phyloP scores from a whole-genome alignment of 257 asterid genomes.

The Ajuga chamaepitys region DNA sequence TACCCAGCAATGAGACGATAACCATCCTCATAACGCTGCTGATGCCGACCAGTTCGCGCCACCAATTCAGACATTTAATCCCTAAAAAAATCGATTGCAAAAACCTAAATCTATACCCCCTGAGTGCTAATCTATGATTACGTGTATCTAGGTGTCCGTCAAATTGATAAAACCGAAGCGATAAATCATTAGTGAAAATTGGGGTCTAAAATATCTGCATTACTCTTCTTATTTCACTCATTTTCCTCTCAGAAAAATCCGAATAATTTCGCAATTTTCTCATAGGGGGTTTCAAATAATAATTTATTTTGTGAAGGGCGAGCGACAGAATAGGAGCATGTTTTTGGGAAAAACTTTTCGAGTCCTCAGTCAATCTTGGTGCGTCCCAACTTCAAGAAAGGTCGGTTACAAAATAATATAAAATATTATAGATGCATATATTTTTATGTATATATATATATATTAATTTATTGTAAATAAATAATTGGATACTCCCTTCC shows the following conservation, averaged over 20 bases:
- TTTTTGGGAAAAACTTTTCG: background rate
- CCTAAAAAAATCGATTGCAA: background rate
- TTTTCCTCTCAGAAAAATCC: background rate
- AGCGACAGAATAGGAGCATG: slow-evolving; percentile 1
- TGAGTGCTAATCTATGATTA: background rate
- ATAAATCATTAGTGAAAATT: slow-evolving; percentile 15
- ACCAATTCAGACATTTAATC: slow-evolving; percentile 86
- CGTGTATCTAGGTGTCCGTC: slow-evolving; percentile 16
- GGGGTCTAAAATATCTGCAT: slow-evolving; percentile 19
- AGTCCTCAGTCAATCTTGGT: slow-evolving; percentile 14
- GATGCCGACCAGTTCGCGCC: slow-evolving; percentile 88
- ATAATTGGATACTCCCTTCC: too few relatives aligned
- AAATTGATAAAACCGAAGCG: slow-evolving; percentile 19
- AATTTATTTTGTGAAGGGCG: slow-evolving; percentile 2
- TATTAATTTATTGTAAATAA: too few relatives aligned
- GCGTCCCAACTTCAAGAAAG: slow-evolving; percentile 19
- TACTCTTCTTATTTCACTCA: slow-evolving; percentile 15
- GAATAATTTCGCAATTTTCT: slow-evolving; percentile 12
- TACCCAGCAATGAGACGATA: slow-evolving; percentile 87
- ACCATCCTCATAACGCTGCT: slow-evolving; percentile 82
- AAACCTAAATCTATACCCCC: slow-evolving; percentile 12
- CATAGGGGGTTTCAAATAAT: background rate
- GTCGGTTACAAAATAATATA: slow-evolving; percentile 7
- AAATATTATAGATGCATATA: too few relatives aligned
- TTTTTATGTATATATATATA: too few relatives aligned